Evolutionary conservation across 139 green algal genomes (phyloP).

Genomic region (Chlorella sp.): DNA sequence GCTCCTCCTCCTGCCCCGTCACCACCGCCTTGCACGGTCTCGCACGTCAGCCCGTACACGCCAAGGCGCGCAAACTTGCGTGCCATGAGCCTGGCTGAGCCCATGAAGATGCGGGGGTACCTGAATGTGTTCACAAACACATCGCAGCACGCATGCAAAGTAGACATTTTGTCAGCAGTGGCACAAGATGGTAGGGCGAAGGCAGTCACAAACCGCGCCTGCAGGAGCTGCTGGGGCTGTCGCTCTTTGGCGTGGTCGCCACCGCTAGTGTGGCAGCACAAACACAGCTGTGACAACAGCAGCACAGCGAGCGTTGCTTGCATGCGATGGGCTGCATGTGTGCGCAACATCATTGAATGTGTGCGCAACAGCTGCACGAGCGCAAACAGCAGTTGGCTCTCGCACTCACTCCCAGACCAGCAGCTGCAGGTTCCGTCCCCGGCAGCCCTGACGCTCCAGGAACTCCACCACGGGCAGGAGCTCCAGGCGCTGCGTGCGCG

Average conservation of each 20-base stretch:
- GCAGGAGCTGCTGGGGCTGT: neutral
- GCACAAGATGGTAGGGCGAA: neutral
- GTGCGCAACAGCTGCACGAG: too few species aligned
- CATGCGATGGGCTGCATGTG: too few species aligned
- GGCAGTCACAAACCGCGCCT: neutral
- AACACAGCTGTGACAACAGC: neutral
- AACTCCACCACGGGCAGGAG: neutral
- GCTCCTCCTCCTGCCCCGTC: too few species aligned
- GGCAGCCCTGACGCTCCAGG: neutral
- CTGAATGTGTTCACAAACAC: neutral
- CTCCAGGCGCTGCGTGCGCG: neutral
- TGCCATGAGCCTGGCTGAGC: neutral
- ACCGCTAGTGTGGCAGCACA: neutral
- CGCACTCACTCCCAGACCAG: conserved; percentile 9
- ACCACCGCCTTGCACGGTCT: too few species aligned
- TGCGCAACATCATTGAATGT: too few species aligned
- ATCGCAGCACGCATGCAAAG: neutral
- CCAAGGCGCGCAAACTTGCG: conserved; percentile 3
- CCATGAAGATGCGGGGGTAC: neutral
- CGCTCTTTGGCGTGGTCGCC: neutral
- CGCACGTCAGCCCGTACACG: conserved; percentile 6
- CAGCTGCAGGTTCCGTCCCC: neutral
- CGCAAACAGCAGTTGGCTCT: too few species aligned
- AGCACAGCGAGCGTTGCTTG: too few species aligned
- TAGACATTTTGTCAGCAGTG: neutral